A percentile compares a stretch with the other conserved stretches of the same genome.
Evolutionary conservation across 805 yeast species (phyloP).

Genomic region (Hanseniaspora hatyaiensis): DNA sequence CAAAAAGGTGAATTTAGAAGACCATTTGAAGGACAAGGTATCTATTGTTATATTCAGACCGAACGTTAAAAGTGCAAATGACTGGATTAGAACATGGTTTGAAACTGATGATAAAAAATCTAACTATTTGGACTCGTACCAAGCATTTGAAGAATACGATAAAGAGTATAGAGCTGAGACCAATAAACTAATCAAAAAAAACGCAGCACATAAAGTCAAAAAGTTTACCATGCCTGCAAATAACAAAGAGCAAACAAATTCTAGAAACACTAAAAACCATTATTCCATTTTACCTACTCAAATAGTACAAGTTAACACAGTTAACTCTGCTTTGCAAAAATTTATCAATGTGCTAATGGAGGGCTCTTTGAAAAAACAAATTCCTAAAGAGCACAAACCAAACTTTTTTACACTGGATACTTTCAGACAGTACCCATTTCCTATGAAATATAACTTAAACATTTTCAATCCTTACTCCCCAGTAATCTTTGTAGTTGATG

Average conservation of each 20-base stretch:
- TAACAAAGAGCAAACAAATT: not conserved
- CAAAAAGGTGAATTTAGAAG: slow-evolving; percentile 23
- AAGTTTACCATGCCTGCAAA: not conserved
- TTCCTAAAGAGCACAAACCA: slow-evolving; percentile 41
- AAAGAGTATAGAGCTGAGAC: not conserved
- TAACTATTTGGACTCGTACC: not conserved
- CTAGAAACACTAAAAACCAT: not conserved
- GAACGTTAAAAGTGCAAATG: slow-evolving; percentile 15
- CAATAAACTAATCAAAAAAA: not conserved
- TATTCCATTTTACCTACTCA: not conserved
- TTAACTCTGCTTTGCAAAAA: slow-evolving; percentile 5
- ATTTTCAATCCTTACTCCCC: slow-evolving; percentile 75
- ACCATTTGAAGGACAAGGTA: slow-evolving; percentile 24
- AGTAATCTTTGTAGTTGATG: slow-evolving; percentile 68
- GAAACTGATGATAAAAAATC: not conserved
- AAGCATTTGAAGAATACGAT: not conserved
- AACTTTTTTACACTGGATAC: slow-evolving; percentile 56
- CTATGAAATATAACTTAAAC: slow-evolving; percentile 44
- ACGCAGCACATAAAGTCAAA: not conserved
- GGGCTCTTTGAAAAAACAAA: slow-evolving; percentile 33
- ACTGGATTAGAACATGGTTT: slow-evolving; percentile 21
- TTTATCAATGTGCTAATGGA: slow-evolving; percentile 29
- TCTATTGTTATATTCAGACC: slow-evolving; percentile 22
- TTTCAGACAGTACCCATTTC: slow-evolving; percentile 40
- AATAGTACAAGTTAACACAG: slow-evolving; percentile 9